Base-by-base conservation (phyloP, 2,329 filamentous ascomycete genomes). In the Aspergillus sp. region DNA sequence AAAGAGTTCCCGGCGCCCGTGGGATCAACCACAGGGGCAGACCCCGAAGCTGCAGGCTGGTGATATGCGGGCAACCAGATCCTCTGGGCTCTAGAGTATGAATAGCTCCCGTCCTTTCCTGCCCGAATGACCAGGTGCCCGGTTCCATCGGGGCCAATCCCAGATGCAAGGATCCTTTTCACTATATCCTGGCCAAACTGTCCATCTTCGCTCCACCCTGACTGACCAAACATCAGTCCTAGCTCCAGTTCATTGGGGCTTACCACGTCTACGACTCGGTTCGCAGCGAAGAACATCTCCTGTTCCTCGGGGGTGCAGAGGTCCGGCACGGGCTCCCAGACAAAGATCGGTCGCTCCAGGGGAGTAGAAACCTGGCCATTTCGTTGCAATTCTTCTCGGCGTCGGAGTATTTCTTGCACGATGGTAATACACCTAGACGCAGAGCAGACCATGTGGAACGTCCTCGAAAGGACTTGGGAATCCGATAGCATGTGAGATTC, bases 261-360 rank as follows among this genome's bases (percentile, higher is more conserved):
- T 54, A 89, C 79, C 14, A 89, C 78, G 63, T 89, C 81, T 24
- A 89, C 81, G 47, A 78, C 71, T 56, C 76, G 76, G 42, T 84
- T 76, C 6, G 86, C 85, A 57, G 79, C 73, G 20, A 82, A 72
- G 57, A 85, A 85, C 20, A 80, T 82, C 0, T 79, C 71, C 20
- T 85, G 73, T 62, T 88, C 82, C 36, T 87, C 85, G 0, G 91
- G 87, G 0, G 85, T 88, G 74, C 93, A 97, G 1, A 91, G 83
- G 75, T 97, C 92, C 1, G 95, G 95, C 1, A 97, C 90, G 0
- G 95, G 95, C 73, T 99, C 95, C 94, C 94, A 99, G 55, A 98
- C 86, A 73, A 97, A 91, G 6, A 92, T 76, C 1, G 93, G 90
- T 52, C 84, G 84, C 1, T 79, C 69, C 65, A 80, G 81, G 11